Conservation (phyloP, 768 basidiomycete genomes). For the Amanita phalloides region DNA sequence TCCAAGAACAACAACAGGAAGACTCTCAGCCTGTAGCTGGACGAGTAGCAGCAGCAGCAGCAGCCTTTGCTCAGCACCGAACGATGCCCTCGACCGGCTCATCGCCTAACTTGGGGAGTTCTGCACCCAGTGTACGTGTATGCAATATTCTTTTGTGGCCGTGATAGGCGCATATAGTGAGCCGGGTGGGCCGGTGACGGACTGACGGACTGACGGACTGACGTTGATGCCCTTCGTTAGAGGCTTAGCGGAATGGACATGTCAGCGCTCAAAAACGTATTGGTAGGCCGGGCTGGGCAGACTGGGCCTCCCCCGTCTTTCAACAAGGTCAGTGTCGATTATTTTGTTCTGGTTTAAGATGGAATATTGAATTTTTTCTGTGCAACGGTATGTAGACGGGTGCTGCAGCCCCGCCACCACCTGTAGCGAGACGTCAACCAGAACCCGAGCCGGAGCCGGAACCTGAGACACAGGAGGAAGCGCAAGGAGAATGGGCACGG, state of each 20-base stretch:
- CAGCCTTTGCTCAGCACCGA: conserved; percentile 12
- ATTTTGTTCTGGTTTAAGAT: neutral
- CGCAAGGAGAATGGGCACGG: conserved; percentile 64
- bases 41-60: conserved; percentile 3
- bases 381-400: neutral
- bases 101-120: neutral
- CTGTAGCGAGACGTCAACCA: conserved; percentile 11
- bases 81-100: conserved; percentile 6
- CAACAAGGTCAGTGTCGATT: neutral
- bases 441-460: conserved; percentile 23
- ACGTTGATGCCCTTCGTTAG: conserved; percentile 17
- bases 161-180: neutral
- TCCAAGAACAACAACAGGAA: neutral
- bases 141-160: no score
- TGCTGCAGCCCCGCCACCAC: conserved; percentile 12
- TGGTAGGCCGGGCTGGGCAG: conserved; percentile 15
- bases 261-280: conserved; percentile 35
- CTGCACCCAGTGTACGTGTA: neutral
- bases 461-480: conserved; percentile 23
- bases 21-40: neutral
- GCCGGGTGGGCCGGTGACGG: no score
- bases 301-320: neutral
- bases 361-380: neutral
- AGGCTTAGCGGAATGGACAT: conserved; percentile 54
- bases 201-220: no score